Evolutionary conservation across 164 flowering plant species (phyloP).

Genomic region (Umbellularia californica): DNA sequence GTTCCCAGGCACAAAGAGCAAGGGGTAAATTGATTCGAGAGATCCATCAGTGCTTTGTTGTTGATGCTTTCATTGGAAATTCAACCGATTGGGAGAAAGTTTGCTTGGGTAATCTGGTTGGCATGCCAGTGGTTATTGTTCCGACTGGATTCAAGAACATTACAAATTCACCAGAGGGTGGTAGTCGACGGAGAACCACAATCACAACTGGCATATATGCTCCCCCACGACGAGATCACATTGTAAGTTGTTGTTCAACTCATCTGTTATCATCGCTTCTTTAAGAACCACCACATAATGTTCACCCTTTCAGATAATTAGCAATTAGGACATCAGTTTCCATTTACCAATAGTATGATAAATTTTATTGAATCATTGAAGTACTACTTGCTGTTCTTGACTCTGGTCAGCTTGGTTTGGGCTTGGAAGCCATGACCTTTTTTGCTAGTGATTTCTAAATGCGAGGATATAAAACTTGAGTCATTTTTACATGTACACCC

Average conservation of each 20-base stretch:
- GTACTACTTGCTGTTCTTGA: too few species aligned
- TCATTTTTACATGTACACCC: too few species aligned
- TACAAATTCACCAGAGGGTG: slow-evolving; percentile 40
- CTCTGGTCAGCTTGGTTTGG: too few species aligned
- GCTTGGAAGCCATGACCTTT: too few species aligned
- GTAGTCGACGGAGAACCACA: slow-evolving; percentile 52
- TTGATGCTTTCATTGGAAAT: slow-evolving; percentile 87
- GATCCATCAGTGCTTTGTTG: slow-evolving; percentile 57
- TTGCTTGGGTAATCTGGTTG: slow-evolving; percentile 88
- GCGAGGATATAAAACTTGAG: too few species aligned
- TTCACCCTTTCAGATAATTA: background rate
- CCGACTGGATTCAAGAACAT: slow-evolving; percentile 67
- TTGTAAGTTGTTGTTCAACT: slow-evolving; percentile 43
- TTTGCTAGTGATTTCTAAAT: too few species aligned
- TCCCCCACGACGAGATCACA: slow-evolving; percentile 73
- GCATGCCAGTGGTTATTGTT: slow-evolving; percentile 73
- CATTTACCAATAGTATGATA: too few species aligned
- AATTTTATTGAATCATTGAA: too few species aligned
- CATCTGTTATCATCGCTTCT: background rate
- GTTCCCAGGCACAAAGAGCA: slow-evolving; percentile 83
- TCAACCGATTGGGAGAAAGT: slow-evolving; percentile 93
- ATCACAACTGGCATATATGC: slow-evolving; percentile 82
- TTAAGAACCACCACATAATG: too few species aligned
- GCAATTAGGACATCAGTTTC: background rate
- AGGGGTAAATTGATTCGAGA: slow-evolving; percentile 71